Evolutionary conservation across 306 rosid genomes (phyloP), one percentile per base, ranked within the genome.

Genomic region (Glycine soja): DNA sequence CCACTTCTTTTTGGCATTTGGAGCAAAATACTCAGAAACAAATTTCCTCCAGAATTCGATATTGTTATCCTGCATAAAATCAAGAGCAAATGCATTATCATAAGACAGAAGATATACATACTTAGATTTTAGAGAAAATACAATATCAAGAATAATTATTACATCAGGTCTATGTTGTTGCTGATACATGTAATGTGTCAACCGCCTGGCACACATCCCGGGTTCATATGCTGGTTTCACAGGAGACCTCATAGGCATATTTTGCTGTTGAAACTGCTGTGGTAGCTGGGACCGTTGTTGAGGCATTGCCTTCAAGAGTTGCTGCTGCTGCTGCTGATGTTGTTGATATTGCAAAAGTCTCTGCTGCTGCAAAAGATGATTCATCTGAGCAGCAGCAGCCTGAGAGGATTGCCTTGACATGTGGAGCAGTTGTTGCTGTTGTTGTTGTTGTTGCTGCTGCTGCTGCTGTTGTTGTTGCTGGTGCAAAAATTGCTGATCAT

Each of bases 31-130:
- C 79, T 95, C 98, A 0, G 91, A 82, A 83, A 95, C 98, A 91
- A 95, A 95, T 82, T 92, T 95, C 81, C 98, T 92, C 98, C 98
- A 95, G 88, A 95, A 95, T 42, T 95, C 98, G 10, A 95, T 95
- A 81, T 89, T 92, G 85, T 95, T 95, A 82, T 91, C 97, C 98
- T 95, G 80, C 81, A 81, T 8, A 32, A 85, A 78, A 86, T 52
- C 70, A 58, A 71, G 86, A 24, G 77, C 59, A 75, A 7, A 81
- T 38, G 48, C 38, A 77, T 69, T 46, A 62, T 67, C 86, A 72
- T 13, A 73, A 43, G 69, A 63, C 16, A 68, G 76, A 74, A 74
- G 15, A 38, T 42, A 45, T 68, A 74, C 58, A 68, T 13, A 74
- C 48, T 19, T 30, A 3, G 62, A 54, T 48, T 52, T 32, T 30